These are phyloP conservation scores for Mycena chlorophos DNA, from an alignment of 768 basidiomycete species.

Conservation along the genomic window DNA sequence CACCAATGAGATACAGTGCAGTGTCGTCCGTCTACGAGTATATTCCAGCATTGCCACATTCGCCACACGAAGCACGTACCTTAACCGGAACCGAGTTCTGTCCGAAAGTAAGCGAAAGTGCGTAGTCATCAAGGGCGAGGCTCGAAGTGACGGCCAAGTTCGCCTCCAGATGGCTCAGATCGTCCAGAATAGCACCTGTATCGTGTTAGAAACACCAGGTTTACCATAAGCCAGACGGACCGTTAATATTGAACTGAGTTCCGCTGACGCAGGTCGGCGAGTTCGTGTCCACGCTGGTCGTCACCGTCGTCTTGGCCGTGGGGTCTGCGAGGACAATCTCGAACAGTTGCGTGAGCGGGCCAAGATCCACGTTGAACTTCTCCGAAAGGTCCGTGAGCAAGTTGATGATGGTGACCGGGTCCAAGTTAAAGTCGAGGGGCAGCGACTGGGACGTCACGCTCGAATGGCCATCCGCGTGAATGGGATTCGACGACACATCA, in stretches of 20 bases:
- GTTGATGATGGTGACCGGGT: constrained; percentile 61
- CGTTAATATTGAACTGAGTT: constrained; percentile 61
- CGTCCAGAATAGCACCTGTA: constrained; percentile 62
- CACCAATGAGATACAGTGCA: constrained; percentile 67
- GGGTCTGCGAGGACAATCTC: constrained; percentile 53
- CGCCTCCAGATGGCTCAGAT: constrained; percentile 59
- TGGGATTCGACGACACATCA: constrained; percentile 56
- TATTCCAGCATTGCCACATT: constrained; percentile 1
- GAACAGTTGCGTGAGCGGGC: constrained; percentile 57
- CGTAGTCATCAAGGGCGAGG: constrained; percentile 62
- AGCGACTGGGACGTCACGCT: constrained; percentile 56
- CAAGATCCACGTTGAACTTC: constrained; percentile 59
- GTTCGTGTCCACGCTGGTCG: constrained; percentile 51
- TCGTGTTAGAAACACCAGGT: too few species aligned
- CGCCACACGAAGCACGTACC: constrained; percentile 35
- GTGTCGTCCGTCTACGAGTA: constrained; percentile 55
- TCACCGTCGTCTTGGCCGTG: constrained; percentile 53
- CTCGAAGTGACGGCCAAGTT: constrained; percentile 54
- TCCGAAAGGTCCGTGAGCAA: constrained; percentile 52
- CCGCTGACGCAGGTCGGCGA: constrained; percentile 65
- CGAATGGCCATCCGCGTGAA: constrained; percentile 59
- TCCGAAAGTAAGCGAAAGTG: constrained; percentile 11
- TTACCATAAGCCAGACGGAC: too few species aligned
- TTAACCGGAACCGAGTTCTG: constrained; percentile 16
- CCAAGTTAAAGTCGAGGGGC: constrained; percentile 63